These are phyloP conservation scores for Decorospora gaudefroyi DNA, from an alignment of 2,329 filamentous ascomycete genomes.

Conservation along the genomic window DNA sequence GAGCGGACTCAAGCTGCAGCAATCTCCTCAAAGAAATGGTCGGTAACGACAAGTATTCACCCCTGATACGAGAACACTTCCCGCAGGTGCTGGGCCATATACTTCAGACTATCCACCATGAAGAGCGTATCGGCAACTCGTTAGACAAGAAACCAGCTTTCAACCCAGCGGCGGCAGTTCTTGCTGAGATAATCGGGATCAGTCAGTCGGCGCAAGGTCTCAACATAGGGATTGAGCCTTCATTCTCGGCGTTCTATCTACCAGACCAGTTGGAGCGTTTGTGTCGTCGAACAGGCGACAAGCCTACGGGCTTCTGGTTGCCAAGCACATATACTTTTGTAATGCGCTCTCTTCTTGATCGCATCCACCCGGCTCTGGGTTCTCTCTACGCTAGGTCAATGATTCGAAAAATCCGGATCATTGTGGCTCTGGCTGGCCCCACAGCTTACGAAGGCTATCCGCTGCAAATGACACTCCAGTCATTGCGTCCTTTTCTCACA, in stretches of 20 bases:
- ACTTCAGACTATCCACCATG: constrained; percentile 65
- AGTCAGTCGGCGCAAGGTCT: constrained; percentile 68
- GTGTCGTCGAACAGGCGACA: constrained; percentile 68
- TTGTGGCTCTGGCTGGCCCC: constrained; percentile 76
- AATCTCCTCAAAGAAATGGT: constrained; percentile 69
- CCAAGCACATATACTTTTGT: constrained; percentile 74
- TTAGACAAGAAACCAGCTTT: constrained; percentile 66
- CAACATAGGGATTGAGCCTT: constrained; percentile 81
- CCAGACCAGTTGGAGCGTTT: constrained; percentile 75
- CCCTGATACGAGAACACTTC: constrained; percentile 70
- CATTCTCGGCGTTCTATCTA: constrained; percentile 78
- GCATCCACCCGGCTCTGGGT: constrained; percentile 80
- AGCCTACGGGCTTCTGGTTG: constrained; percentile 71
- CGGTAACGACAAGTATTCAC: constrained; percentile 66
- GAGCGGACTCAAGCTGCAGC: constrained; percentile 62
- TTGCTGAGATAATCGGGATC: constrained; percentile 70
- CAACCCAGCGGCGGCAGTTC: constrained; percentile 63
- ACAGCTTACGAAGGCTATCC: constrained; percentile 78
- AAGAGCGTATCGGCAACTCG: constrained; percentile 37
- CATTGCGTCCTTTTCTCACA: constrained; percentile 75
- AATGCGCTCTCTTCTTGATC: constrained; percentile 76
- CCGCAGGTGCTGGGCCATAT: constrained; percentile 76
- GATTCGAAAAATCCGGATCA: constrained; percentile 79
- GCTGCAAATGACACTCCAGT: constrained; percentile 85
- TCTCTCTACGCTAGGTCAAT: constrained; percentile 85